phyloP scores from a whole-genome alignment of 805 yeast species.

The Myxozyma mucilagina region DNA sequence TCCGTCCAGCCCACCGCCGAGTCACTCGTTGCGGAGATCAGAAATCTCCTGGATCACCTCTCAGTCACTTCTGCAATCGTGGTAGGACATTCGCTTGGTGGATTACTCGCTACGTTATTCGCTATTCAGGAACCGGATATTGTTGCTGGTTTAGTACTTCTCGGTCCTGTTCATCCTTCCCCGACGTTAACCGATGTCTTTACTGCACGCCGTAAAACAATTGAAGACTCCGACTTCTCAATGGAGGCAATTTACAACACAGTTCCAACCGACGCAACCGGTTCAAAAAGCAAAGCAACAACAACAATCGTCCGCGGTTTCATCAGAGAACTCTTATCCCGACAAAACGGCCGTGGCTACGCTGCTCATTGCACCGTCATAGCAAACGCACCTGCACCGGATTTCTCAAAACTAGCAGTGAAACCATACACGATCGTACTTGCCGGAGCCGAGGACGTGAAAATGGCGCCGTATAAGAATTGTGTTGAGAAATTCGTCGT shows the following conservation, averaged over 20 bases:
- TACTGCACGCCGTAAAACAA: not conserved
- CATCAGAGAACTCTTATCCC: constrained; percentile 9
- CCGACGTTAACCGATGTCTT: not conserved
- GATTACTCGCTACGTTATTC: constrained; percentile 1
- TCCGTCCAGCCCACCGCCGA: not conserved
- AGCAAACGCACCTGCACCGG: constrained; percentile 7
- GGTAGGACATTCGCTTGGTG: constrained; percentile 15
- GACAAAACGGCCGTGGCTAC: constrained; percentile 6
- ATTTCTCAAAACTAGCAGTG: not conserved
- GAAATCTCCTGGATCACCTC: not conserved
- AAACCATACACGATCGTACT: constrained; percentile 4
- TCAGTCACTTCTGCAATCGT: constrained; percentile 1
- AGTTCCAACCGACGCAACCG: constrained; percentile 4
- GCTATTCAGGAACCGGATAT: not conserved
- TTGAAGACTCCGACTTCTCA: not conserved
- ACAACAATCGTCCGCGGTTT: constrained; percentile 7
- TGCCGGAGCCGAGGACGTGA: not conserved
- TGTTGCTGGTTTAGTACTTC: constrained; percentile 5
- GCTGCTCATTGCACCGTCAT: constrained; percentile 9
- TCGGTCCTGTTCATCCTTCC: constrained; percentile 10
- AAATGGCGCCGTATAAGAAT: constrained; percentile 5
- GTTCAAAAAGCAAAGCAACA: not conserved
- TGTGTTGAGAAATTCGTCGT: constrained; percentile 1
- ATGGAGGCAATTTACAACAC: constrained; percentile 7
- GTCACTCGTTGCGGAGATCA: not conserved